Evolutionary conservation across 768 basidiomycete species (phyloP).

Genomic region (Mrakia blollopis): DNA sequence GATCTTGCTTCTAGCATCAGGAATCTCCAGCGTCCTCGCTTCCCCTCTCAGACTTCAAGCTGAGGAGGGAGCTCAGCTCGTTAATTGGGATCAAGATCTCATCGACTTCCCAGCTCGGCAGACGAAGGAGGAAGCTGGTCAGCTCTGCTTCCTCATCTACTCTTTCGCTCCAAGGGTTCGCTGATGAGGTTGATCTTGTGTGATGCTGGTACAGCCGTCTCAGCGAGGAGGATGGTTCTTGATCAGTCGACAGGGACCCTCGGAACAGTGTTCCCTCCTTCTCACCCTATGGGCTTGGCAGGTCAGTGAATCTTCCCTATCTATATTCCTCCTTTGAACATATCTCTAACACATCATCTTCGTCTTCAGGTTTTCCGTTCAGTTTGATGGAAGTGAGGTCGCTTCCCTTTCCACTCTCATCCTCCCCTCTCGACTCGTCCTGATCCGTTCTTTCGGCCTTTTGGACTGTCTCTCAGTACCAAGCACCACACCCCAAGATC

Average conservation of each 20-base stretch:
- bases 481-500: constrained; percentile 19
- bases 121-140: constrained; percentile 26
- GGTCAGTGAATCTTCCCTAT: background rate
- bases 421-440: background rate
- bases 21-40: background rate
- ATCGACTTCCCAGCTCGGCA: constrained; percentile 5
- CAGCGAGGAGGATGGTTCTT: constrained; percentile 5
- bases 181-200: background rate
- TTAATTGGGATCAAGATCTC: background rate
- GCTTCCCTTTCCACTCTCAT: background rate
- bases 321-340: background rate
- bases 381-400: constrained; percentile 26
- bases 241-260: constrained; percentile 15
- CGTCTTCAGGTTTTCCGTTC: constrained; percentile 5
- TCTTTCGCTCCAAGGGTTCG: no score
- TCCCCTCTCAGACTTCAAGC: background rate
- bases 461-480: background rate
- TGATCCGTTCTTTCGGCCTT: no score
- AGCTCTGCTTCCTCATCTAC: background rate
- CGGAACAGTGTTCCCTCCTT: constrained; percentile 12
- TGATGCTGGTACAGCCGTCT: background rate
- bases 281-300: constrained; percentile 3
- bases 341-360: background rate
- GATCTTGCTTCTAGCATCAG: background rate
- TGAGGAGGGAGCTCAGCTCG: background rate